Base-by-base conservation (phyloP, 257 asterid species). In the Thymus mandschuricus region DNA sequence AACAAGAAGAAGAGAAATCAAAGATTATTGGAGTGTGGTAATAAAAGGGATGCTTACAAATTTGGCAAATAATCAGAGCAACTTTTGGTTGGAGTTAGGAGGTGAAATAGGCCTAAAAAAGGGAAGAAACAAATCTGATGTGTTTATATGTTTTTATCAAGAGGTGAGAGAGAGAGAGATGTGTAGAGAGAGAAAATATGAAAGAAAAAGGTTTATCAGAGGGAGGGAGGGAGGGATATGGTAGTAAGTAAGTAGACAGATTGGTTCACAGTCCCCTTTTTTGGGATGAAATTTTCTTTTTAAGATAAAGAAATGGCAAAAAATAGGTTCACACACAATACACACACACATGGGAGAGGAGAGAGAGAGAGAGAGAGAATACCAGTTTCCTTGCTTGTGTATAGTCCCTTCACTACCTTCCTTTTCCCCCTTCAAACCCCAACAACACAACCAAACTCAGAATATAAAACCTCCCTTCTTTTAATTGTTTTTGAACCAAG, bases 61-160 rank as follows among this genome's bases (percentile, higher is more conserved):
- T 74, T 64, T 87, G 89, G 89, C 73, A 86, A 87, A 81, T 73
- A 60, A 75, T 40, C 80, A 77, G 85, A 74, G 35, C 75, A 76
- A 44, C 83, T 83, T 80, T 80, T 69, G 77, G 81, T 63, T 79
- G 83, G 79, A 74, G 70, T 69, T 60, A 57, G 64, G 75, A 68
- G 75, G n/a, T 7, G 77, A 76, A 75, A 69, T 43, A 71, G 75
- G 86, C 82, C 86, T 75, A 66, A 66, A 81, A 79, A 80, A n/a
- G 85, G 89, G 89, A 79, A 78, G 80, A 67, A 69, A 75, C 82
- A 72, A 69, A 77, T 77, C 70, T 68, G 71, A 66, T 75, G 70
- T 75, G 50, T 51, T 52, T 58, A 41, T 66, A 8, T 50, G 29
- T 50, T 51, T 3, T 3, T 70, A 62, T 65, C 70, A 48, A 38